Base-by-base conservation (phyloP, 805 yeast species). In the Kluyveromyces starmeri region DNA sequence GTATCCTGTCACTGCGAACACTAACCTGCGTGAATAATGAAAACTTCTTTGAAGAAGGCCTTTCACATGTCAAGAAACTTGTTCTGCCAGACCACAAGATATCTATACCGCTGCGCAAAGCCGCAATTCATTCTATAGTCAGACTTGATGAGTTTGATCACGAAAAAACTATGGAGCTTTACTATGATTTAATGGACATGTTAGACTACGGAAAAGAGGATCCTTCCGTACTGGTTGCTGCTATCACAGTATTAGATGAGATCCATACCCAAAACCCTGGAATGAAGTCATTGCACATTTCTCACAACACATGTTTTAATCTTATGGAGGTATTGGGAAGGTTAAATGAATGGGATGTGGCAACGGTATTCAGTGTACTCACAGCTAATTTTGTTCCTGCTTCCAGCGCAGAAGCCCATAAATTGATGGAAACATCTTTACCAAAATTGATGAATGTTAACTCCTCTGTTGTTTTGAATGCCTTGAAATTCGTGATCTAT, bases 391-490 rank as follows among this genome's bases (percentile, higher is more conserved):
- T 68, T 53, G 79, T 79, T 1, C 96, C 97, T 2, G 74, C 77
- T 42, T 62, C 69, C 0, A 62, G 73, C n/a, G 64, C 63, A 2
- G 89, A 81, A 24, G 85, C 95, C 0, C 58, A 72, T 27, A 64
- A 65, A 4, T 50, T 88, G 47, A 73, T 84, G 16, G 89, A 81
- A 24, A 61, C 68, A 10, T 64, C 74, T 3, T 53, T 80, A 5
- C 86, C 95, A 0, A 73, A 78, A 26, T 59, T 89, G 16, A 94
- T 77, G 48, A 94, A 83, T 52, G 78, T 77, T 12, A 86, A 83
- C 55, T 65, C 94, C 0, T 70, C 92, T 0, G 92, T 88, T 8
- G 89, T 82, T 0, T 55, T 86, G 39, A 86, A 83, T 46, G 68
- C 94, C 0, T 63, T 83, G 35, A 77, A 85, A 41, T 73, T 78